These are phyloP conservation scores for Rhizopogon salebrosus DNA, from an alignment of 768 basidiomycete species.

Conservation along the genomic window DNA sequence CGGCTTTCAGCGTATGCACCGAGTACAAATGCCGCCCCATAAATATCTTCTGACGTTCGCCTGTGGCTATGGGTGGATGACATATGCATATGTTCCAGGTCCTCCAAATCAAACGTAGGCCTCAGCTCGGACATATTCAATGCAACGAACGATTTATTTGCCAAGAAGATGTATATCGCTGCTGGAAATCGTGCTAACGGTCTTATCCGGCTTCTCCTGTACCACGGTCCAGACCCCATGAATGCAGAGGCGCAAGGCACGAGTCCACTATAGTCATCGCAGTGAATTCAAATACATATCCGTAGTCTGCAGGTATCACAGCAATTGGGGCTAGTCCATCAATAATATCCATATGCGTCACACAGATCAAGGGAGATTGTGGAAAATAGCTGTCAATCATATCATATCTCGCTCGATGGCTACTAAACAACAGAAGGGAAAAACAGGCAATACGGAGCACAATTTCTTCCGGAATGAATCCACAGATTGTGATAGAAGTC, in stretches of 20 bases:
- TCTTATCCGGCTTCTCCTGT: neutral
- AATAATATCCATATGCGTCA: neutral
- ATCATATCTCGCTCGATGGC: neutral
- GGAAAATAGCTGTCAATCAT: neutral
- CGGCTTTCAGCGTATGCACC: neutral
- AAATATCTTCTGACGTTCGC: neutral
- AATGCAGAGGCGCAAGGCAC: neutral
- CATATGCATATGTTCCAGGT: no score
- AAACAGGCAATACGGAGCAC: neutral
- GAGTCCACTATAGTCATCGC: neutral
- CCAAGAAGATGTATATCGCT: neutral
- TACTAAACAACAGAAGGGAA: neutral
- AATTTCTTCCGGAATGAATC: neutral
- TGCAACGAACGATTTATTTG: neutral
- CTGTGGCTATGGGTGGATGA: neutral
- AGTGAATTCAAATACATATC: neutral
- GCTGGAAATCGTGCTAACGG: neutral
- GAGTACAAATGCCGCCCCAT: neutral
- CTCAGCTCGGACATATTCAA: neutral
- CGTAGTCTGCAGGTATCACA: neutral
- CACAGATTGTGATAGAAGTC: slow-evolving; percentile 9
- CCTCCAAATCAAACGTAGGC: no score
- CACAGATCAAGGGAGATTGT: neutral
- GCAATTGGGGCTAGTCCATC: neutral
- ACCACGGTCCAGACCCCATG: neutral